phyloP scores from a whole-genome alignment of 305 asterid genomes.

The Fraxinus angustifolia region DNA sequence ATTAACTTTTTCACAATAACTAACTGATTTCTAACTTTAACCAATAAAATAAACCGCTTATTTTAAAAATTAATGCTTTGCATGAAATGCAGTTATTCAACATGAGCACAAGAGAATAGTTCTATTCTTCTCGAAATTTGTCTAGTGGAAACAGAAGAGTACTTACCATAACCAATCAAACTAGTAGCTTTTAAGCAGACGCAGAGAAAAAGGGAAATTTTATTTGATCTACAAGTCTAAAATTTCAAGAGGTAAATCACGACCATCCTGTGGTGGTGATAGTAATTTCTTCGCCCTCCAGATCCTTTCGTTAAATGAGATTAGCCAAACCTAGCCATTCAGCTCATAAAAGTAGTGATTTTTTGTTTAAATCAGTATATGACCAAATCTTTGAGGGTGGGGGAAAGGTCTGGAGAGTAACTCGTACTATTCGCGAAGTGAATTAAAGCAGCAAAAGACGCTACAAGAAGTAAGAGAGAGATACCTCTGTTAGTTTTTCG shows the following conservation, averaged over 20 bases:
- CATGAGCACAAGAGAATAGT: neutral
- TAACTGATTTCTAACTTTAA: neutral
- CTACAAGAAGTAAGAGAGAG: neutral
- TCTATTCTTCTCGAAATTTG: neutral
- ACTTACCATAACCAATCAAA: neutral
- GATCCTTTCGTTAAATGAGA: neutral
- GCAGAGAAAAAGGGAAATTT: neutral
- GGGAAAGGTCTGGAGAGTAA: neutral
- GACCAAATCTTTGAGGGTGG: neutral
- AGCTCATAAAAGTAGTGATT: neutral
- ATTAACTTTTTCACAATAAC: neutral
- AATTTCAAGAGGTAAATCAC: neutral
- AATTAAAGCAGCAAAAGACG: neutral
- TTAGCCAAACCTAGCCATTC: neutral
- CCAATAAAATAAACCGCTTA: neutral
- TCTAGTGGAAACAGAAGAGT: neutral
- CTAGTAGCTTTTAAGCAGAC: neutral
- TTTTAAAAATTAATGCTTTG: neutral
- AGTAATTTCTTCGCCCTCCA: neutral
- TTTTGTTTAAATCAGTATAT: neutral
- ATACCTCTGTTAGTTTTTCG: slow-evolving; percentile 80
- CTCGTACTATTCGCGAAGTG: neutral
- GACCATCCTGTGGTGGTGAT: neutral
- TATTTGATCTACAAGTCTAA: neutral
- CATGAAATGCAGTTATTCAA: neutral